phyloP scores from a whole-genome alignment of 768 basidiomycete genomes.

The Boletus rubescentipes region DNA sequence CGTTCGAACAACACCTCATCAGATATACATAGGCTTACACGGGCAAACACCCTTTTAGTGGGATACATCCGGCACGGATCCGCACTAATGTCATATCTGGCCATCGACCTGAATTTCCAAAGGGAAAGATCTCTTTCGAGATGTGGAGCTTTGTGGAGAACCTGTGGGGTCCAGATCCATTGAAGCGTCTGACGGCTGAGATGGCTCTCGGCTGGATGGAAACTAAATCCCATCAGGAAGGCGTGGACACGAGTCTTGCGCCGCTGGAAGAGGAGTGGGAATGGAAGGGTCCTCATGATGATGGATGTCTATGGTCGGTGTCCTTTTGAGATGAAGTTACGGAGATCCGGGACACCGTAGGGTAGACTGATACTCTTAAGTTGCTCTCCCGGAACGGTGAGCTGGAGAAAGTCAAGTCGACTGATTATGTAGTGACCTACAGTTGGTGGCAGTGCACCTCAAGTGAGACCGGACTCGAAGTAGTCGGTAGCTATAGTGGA shows the following conservation, averaged over 20 bases:
- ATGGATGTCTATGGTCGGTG: constrained; percentile 15
- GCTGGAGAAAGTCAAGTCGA: not conserved
- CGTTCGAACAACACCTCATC: not conserved
- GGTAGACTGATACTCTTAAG: not conserved
- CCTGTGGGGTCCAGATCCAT: constrained; percentile 24
- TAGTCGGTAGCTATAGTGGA: too few relatives aligned
- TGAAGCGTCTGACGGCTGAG: constrained; percentile 24
- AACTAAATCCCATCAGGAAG: constrained; percentile 10
- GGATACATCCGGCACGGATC: not conserved
- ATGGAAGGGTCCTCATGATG: constrained; percentile 1
- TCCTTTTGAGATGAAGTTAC: not conserved
- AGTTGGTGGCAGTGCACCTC: too few relatives aligned
- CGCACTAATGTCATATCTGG: not conserved
- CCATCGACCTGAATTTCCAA: constrained; percentile 15
- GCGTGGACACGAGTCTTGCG: not conserved
- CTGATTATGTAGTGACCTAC: not conserved
- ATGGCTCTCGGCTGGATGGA: constrained; percentile 27
- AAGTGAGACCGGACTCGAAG: too few relatives aligned
- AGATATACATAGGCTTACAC: constrained; percentile 15
- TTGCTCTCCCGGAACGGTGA: not conserved
- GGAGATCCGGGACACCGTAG: not conserved
- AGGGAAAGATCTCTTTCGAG: constrained; percentile 14
- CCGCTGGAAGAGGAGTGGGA: constrained; percentile 22
- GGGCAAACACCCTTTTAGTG: constrained; percentile 9
- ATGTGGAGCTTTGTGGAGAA: constrained; percentile 33